These are phyloP conservation scores for Pyricularia sp. DNA, from an alignment of 2,329 filamentous ascomycete genomes.

Conservation along the genomic window DNA sequence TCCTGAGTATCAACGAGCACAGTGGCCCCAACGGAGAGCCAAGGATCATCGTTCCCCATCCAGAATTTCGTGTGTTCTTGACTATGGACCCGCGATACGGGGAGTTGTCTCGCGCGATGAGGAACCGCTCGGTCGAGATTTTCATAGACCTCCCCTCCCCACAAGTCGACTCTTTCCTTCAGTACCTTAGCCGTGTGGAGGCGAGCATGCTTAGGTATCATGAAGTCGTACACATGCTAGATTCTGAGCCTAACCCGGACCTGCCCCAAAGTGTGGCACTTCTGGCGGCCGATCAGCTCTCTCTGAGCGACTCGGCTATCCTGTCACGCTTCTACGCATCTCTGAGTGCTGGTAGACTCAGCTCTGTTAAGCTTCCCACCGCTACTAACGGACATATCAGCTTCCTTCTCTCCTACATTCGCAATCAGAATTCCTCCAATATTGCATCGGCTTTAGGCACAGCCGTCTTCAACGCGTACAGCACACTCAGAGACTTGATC, in stretches of 20 bases:
- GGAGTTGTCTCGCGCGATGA: constrained; percentile 90
- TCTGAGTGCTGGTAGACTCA: neutral
- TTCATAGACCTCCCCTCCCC: constrained; percentile 46
- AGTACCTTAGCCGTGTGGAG: constrained; percentile 33
- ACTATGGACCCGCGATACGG: constrained; percentile 88
- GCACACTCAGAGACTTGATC: neutral
- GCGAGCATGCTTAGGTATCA: constrained; percentile 35
- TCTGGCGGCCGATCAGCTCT: constrained; percentile 33
- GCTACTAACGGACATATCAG: constrained; percentile 7
- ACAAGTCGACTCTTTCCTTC: constrained; percentile 17
- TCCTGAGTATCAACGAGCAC: constrained; percentile 86
- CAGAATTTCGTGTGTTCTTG: constrained; percentile 81
- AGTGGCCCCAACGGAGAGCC: constrained; percentile 70
- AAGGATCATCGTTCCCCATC: constrained; percentile 66
- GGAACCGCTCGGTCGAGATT: constrained; percentile 87
- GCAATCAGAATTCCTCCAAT: neutral
- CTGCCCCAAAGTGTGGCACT: constrained; percentile 20
- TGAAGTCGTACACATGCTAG: constrained; percentile 19
- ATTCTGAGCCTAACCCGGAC: constrained; percentile 6
- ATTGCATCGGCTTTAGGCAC: constrained; percentile 3
- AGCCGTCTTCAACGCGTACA: constrained; percentile 1
- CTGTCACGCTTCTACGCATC: constrained; percentile 17
- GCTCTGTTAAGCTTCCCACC: neutral
- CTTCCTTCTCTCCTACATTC: constrained; percentile 12
- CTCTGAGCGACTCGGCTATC: constrained; percentile 29